These are phyloP conservation scores for Suhomyces guaymorum DNA, from an alignment of 1,139 yeast species.

Conservation along the genomic window DNA sequence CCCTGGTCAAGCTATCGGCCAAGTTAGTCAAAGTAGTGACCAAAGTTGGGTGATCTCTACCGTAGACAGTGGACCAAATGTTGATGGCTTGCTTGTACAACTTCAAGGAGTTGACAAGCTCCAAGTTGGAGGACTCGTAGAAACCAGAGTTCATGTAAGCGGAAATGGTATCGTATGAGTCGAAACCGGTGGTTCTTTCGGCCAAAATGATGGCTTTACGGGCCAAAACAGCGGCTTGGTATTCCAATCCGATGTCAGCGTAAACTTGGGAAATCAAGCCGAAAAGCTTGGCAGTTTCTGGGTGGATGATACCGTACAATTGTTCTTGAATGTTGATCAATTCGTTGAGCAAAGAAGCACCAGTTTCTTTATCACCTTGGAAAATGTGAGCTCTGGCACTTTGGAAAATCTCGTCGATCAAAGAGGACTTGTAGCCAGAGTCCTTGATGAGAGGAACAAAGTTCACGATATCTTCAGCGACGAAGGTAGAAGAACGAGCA, in stretches of 20 bases:
- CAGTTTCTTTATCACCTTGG: slow-evolving; percentile 48
- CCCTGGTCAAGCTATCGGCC: slow-evolving; percentile 59
- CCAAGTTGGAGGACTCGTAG: slow-evolving; percentile 63
- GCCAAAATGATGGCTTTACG: slow-evolving; percentile 72
- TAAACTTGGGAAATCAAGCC: slow-evolving; percentile 65
- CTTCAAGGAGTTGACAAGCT: slow-evolving; percentile 61
- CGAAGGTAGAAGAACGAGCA: slow-evolving; percentile 45
- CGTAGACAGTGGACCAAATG: slow-evolving; percentile 56
- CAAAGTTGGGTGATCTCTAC: slow-evolving; percentile 66
- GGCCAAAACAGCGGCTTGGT: slow-evolving; percentile 66
- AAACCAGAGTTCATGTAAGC: slow-evolving; percentile 74
- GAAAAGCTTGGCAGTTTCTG: slow-evolving; percentile 75
- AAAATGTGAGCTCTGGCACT: slow-evolving; percentile 58
- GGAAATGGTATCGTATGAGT: slow-evolving; percentile 73
- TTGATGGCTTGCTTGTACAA: slow-evolving; percentile 62
- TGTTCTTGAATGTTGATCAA: slow-evolving; percentile 77
- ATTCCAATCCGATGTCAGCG: slow-evolving; percentile 57
- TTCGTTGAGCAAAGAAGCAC: slow-evolving; percentile 63
- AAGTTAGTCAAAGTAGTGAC: slow-evolving; percentile 66
- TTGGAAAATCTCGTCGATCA: slow-evolving; percentile 79
- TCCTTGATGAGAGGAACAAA: slow-evolving; percentile 76
- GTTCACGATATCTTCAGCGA: slow-evolving; percentile 62
- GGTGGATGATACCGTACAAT: slow-evolving; percentile 77
- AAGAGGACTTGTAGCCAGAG: slow-evolving; percentile 62
- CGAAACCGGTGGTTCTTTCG: slow-evolving; percentile 82